Evolutionary conservation across 2,329 filamentous ascomycete genomes (phyloP).

Genomic region (Colletotrichum sp.): DNA sequence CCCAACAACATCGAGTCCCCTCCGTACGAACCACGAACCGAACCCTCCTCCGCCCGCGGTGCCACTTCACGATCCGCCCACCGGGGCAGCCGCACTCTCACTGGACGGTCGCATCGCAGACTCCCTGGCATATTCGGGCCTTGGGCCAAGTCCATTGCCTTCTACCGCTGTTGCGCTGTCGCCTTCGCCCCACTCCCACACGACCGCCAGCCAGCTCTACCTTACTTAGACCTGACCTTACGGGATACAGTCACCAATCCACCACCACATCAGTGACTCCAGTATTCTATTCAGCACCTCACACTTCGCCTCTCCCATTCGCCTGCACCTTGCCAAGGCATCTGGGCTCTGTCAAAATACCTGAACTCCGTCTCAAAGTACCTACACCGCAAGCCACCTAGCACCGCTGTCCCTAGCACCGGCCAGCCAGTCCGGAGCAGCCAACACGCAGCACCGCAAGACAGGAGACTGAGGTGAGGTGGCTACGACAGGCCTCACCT

Average conservation of each 20-base stretch:
- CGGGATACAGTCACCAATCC: not conserved
- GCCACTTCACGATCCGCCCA: constrained; percentile 15
- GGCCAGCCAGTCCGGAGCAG: not conserved
- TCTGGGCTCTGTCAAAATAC: not conserved
- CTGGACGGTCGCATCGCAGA: constrained; percentile 7
- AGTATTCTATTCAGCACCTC: not conserved
- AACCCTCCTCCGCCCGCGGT: not conserved
- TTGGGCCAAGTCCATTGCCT: constrained; percentile 1
- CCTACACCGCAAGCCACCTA: not conserved
- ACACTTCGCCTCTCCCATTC: not conserved
- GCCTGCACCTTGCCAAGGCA: not conserved
- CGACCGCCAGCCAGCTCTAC: not conserved
- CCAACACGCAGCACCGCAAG: not conserved
- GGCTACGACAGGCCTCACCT: constrained; percentile 3
- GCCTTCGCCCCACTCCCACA: not conserved
- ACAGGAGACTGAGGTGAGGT: not conserved
- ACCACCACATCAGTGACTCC: not conserved
- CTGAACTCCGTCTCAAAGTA: not conserved
- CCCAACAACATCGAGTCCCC: not conserved
- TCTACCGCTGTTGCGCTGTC: not conserved
- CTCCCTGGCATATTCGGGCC: constrained; percentile 13
- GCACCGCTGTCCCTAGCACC: not conserved
- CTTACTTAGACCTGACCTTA: not conserved
- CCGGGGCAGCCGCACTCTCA: not conserved
- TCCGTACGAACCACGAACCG: constrained; percentile 1